Conservation (phyloP, 1,284 basidiomycete genomes). For the Cryptococcus depauperatus region DNA sequence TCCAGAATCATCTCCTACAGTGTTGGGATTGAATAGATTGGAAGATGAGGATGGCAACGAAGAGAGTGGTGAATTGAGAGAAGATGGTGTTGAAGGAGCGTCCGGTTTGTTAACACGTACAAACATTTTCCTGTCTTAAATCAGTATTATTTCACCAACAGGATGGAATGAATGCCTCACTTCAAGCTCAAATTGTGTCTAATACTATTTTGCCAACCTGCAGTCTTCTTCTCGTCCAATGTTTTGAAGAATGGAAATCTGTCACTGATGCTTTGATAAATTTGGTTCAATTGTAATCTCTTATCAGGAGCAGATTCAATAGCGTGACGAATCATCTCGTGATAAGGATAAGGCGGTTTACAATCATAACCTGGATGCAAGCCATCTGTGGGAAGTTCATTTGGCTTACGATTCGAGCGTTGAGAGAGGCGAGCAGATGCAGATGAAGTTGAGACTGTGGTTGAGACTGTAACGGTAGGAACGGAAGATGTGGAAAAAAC, state of each 20-base stretch:
- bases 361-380: slow-evolving; percentile 38
- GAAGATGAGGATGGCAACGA: too few relatives aligned
- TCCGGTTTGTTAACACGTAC: slow-evolving; percentile 43
- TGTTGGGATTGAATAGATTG: too few relatives aligned
- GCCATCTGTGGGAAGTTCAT: slow-evolving; percentile 38
- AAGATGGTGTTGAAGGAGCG: too few relatives aligned
- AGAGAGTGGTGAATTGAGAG: too few relatives aligned
- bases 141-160: neutral
- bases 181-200: slow-evolving; percentile 44
- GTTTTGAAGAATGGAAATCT: slow-evolving; percentile 45
- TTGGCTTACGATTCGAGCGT: slow-evolving; percentile 25
- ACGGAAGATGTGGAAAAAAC: neutral
- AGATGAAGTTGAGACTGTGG: neutral
- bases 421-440: neutral
- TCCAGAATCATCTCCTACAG: slow-evolving; percentile 34
- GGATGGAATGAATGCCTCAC: slow-evolving; percentile 21
- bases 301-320: slow-evolving; percentile 40
- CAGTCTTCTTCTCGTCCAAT: slow-evolving; percentile 42
- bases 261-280: slow-evolving; percentile 41
- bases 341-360: slow-evolving; percentile 44
- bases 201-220: slow-evolving; percentile 45
- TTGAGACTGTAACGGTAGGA: neutral
- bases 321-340: slow-evolving; percentile 44
- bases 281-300: slow-evolving; percentile 42
- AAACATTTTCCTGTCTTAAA: slow-evolving; percentile 41